Percentiles rank a stretch among this genome's conserved stretches.
phyloP scores from a whole-genome alignment of 345 rosid species.

The Linum tenue region DNA sequence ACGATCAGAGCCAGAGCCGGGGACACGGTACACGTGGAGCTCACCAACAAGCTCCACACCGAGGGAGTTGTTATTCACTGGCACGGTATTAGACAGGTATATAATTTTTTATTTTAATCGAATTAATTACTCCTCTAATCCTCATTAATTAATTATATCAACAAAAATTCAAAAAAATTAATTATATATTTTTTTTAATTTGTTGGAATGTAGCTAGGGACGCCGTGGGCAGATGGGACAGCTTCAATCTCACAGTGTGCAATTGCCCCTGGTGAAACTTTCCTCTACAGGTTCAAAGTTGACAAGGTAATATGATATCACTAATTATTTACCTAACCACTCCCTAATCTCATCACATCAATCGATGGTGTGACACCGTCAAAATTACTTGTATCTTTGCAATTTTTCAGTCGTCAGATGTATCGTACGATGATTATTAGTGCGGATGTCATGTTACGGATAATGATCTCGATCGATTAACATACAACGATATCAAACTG shows the following conservation, averaged over 20 bases:
- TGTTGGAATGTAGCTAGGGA: constrained; percentile 35
- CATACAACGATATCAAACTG: no score
- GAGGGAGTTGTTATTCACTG: constrained; percentile 87
- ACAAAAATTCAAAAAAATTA: background rate
- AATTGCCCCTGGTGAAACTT: constrained; percentile 71
- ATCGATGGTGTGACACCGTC: no score
- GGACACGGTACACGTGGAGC: constrained; percentile 46
- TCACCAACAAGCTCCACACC: constrained; percentile 56
- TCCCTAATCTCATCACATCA: no score
- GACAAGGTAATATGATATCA: constrained; percentile 39
- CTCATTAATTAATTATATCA: background rate
- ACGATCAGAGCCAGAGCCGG: constrained; percentile 55
- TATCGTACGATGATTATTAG: background rate
- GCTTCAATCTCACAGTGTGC: constrained; percentile 72
- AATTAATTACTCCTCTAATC: background rate
- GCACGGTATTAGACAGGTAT: constrained; percentile 91
- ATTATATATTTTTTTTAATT: background rate
- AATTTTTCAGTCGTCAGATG: background rate
- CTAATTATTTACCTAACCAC: background rate
- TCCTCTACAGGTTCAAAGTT: constrained; percentile 55
- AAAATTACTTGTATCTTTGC: background rate
- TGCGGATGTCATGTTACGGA: no score
- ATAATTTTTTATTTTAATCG: background rate
- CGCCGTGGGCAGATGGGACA: constrained; percentile 92
- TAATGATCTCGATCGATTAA: no score